Base-by-base conservation (phyloP, 2,329 filamentous ascomycete genomes). In the Trichothecium roseum region DNA sequence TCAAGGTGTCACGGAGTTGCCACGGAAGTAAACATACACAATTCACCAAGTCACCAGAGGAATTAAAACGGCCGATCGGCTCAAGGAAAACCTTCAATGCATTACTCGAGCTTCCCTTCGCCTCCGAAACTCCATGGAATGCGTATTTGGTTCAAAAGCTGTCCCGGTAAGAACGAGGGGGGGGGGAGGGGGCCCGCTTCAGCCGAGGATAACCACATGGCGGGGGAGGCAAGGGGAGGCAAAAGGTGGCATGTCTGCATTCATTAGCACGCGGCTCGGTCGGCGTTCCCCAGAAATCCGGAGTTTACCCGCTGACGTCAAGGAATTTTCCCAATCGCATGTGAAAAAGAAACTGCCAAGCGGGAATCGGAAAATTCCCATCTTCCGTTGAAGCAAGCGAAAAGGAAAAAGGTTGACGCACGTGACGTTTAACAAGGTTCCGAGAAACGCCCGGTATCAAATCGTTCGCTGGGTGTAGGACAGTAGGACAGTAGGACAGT, bases 301-400 rank as follows among this genome's bases (percentile, higher is more conserved):
- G 37, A 18, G 46, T 45, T 51, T 51, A 49, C 28, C 48, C 48
- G 47, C 35, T 51, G 48, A 49, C 47, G 48, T 50, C 46, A 46
- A 24, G n/a, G 29, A 46, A 51, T n/a, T n/a, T n/a, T n/a, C n/a
- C n/a, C n/a, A n/a, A n/a, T 27, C 20, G 10, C 12, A 31, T 24
- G 28, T 31, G 24, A 32, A 15, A 12, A 14, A 18, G 14, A 14
- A n/a, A 29, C n/a, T n/a, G 28, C 27, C n/a, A 17, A 12, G 7
- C 3, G 14, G 8, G 30, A 12, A 12, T 12, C 30, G 30, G 30
- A 17, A 17, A 32, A 32, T 32, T 17, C 13, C 18, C n/a, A 32
- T 5, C n/a, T 17, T 18, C 4, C 22, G 15, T 26, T 20, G 5
- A 36, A 16, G n/a, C n/a, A n/a, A n/a, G n/a, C 30, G 30, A 17